Evolutionary conservation across 164 flowering plant genomes (phyloP).

Genomic region (Dillenia turbinata): DNA sequence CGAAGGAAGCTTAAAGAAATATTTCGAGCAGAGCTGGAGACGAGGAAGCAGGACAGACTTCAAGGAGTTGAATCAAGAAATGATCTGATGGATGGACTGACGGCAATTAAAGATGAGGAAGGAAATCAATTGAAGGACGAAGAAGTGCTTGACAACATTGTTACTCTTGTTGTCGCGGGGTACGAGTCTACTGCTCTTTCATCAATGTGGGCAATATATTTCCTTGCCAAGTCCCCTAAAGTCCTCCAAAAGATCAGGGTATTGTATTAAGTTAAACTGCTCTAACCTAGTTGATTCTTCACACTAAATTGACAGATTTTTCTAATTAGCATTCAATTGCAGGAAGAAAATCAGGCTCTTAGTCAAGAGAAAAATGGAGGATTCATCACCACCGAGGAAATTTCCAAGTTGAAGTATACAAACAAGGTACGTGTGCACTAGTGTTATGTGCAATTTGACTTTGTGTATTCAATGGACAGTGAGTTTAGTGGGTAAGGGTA

Average conservation of each 20-base stretch:
- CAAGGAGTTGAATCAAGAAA: neutral
- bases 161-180: conserved; percentile 39
- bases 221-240: conserved; percentile 44
- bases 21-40: conserved; percentile 35
- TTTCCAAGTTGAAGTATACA: conserved; percentile 35
- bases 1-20: conserved; percentile 30
- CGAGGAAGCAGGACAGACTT: conserved; percentile 17
- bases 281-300: neutral
- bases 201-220: conserved; percentile 48
- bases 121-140: conserved; percentile 38
- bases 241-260: conserved; percentile 45
- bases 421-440: conserved; percentile 24
- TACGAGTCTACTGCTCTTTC: conserved; percentile 42
- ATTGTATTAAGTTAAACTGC: neutral
- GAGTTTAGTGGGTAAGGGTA: too few relatives aligned
- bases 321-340: neutral
- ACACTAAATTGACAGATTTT: neutral
- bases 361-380: conserved; percentile 24
- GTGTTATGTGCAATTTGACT: neutral
- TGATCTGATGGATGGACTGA: conserved; percentile 55
- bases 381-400: conserved; percentile 37
- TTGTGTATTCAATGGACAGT: neutral
- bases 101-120: conserved; percentile 37
- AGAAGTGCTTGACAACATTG: conserved; percentile 55
- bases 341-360: conserved; percentile 43